phyloP scores from a whole-genome alignment of 371 early-diverging fungal genomes.

The Funneliformis caledonium region DNA sequence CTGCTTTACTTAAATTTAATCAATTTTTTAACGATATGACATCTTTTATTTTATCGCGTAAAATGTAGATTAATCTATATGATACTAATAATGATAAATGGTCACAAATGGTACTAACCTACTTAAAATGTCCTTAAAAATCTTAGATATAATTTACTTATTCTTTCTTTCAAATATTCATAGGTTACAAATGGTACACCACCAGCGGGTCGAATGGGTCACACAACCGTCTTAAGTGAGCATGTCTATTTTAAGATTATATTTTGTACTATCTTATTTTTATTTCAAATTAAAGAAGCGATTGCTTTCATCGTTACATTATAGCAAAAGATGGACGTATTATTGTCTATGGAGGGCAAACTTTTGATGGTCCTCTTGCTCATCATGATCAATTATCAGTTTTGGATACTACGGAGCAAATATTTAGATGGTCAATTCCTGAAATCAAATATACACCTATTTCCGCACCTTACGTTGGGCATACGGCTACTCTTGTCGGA shows the following conservation, averaged over 20 bases:
- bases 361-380: too few species aligned
- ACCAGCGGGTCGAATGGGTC: not conserved
- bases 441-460: not conserved
- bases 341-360: not conserved
- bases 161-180: not conserved
- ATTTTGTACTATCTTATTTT: not conserved
- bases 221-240: not conserved
- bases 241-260: not conserved
- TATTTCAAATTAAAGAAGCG: not conserved
- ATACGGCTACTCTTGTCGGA: not conserved
- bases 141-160: too few species aligned
- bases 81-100: not conserved
- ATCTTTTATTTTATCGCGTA: not conserved
- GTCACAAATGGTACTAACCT: not conserved
- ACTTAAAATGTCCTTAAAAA: too few species aligned
- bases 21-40: not conserved
- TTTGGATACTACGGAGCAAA: not conserved
- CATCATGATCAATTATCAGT: not conserved
- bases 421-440: not conserved
- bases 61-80: not conserved
- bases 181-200: not conserved
- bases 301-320: not conserved
- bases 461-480: not conserved
- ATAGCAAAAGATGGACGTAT: not conserved
- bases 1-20: not conserved